These are phyloP conservation scores for Xylariaceae sp. DNA, from an alignment of 2,329 filamentous ascomycete species.

Conservation along the genomic window DNA sequence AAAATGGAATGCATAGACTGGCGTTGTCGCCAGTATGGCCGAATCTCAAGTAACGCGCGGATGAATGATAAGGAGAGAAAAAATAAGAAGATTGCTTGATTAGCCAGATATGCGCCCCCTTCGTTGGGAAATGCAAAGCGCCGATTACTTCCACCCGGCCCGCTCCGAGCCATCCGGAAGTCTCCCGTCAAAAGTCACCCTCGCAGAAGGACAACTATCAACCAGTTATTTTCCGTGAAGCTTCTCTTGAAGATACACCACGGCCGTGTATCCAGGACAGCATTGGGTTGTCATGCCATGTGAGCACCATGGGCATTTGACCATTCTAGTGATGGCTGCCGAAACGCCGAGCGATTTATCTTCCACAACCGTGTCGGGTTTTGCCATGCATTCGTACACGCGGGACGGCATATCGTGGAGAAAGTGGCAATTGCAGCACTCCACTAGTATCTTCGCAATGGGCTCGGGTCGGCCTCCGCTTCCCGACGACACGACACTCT, in stretches of 20 bases:
- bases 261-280: slow-evolving; percentile 63
- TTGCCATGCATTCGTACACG: slow-evolving; percentile 60
- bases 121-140: neutral
- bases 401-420: slow-evolving; percentile 62
- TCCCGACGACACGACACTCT: slow-evolving; percentile 17
- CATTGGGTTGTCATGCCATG: slow-evolving; percentile 66
- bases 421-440: slow-evolving; percentile 60
- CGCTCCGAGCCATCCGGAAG: neutral
- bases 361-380: slow-evolving; percentile 50
- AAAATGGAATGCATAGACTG: neutral
- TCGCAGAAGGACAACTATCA: neutral
- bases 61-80: neutral
- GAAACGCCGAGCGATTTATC: slow-evolving; percentile 48
- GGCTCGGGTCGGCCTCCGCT: slow-evolving; percentile 33
- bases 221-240: slow-evolving; percentile 39
- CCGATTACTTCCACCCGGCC: neutral
- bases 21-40: neutral
- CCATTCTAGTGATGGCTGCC: slow-evolving; percentile 54
- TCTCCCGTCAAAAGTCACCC: neutral
- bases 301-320: slow-evolving; percentile 66
- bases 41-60: neutral
- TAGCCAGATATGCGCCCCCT: neutral
- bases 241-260: slow-evolving; percentile 61
- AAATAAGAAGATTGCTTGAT: neutral
- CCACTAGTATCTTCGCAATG: slow-evolving; percentile 58